phyloP scores from a whole-genome alignment of 208 protist genomes.

The Phytomonas sp. region DNA sequence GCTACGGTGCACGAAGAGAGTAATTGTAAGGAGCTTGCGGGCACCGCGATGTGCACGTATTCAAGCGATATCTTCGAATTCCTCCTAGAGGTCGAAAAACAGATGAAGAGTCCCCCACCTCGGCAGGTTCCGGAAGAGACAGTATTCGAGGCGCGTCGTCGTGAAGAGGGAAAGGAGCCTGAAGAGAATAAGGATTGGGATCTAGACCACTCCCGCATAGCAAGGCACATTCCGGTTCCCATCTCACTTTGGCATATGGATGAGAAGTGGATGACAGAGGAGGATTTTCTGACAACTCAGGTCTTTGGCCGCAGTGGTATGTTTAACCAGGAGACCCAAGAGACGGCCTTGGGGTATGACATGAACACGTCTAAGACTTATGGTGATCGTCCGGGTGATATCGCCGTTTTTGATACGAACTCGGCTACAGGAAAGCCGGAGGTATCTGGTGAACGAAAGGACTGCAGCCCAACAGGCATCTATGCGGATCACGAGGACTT shows the following conservation, averaged over 20 bases:
- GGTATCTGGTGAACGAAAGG: conserved; percentile 71
- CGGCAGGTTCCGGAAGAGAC: conserved; percentile 51
- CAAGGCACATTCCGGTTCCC: conserved; percentile 80
- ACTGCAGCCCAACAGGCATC: conserved; percentile 74
- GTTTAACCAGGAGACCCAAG: conserved; percentile 86
- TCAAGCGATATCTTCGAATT: conserved; percentile 83
- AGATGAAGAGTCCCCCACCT: conserved; percentile 68
- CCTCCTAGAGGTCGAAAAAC: conserved; percentile 83
- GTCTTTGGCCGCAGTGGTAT: conserved; percentile 77
- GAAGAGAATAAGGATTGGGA: conserved; percentile 57
- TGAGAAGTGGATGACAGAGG: conserved; percentile 85
- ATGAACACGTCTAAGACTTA: conserved; percentile 76
- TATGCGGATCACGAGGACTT: conserved; percentile 75
- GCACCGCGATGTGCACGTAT: conserved; percentile 87
- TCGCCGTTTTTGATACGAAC: conserved; percentile 37
- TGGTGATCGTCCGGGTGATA: conserved; percentile 66
- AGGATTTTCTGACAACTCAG: conserved; percentile 74
- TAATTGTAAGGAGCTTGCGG: conserved; percentile 65
- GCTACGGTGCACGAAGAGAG: conserved; percentile 83
- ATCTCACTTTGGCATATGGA: conserved; percentile 86
- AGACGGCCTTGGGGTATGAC: conserved; percentile 74
- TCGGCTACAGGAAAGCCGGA: conserved; percentile 39
- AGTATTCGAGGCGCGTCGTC: conserved; percentile 48
- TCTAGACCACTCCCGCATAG: conserved; percentile 64
- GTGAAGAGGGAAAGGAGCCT: conserved; percentile 26